Base-by-base conservation (phyloP, 2,329 filamentous ascomycete species). In the Aspergillus proliferans region DNA sequence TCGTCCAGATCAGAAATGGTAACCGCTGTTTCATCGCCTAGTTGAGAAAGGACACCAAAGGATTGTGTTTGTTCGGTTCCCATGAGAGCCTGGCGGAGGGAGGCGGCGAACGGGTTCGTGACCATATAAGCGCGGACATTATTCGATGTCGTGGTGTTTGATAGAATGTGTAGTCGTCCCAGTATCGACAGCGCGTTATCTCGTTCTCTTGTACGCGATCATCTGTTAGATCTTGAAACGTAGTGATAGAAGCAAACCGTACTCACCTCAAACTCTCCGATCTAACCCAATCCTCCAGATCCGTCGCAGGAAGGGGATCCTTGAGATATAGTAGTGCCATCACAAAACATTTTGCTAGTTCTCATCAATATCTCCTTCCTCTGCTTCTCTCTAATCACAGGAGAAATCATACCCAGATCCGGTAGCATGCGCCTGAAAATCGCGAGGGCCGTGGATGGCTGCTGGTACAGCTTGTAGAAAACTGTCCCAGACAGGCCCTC, bases 401-500 rank as follows among this genome's bases (percentile, higher is more conserved):
- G 6, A 12, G 8, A 12, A 47, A 60, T 15, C 75, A 63, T 77
- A 91, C 87, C 89, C 53, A 97, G 74, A 64, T 94, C 87, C 50
- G 93, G 89, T 50, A 98, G 81, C 90, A 98, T 96, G 73, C 93
- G 91, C 58, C 93, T 84, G 69, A 97, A 97, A 63, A 98, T 91
- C 58, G 93, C 93, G 57, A 98, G 83, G 34, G 91, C 87, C 1
- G 93, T 95, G 39, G 92, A 95, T 26, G 93, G 93, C 76, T 96
- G 91, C 73, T 91, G 87, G 77, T 98, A 98, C 42, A 98, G 80
- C 70, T 88, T 87, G 66, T 84, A 83, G 70, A 97, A 95, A 33
- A 89, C 94, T 39, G 87, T 89, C 55, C 91, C 89, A 45, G 88
- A 88, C 63, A 95, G 85, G 67, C 85, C 84, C 79, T 97, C 91